phyloP scores from a whole-genome alignment of 2,329 filamentous ascomycete species.

The Hypoxylon sp. region DNA sequence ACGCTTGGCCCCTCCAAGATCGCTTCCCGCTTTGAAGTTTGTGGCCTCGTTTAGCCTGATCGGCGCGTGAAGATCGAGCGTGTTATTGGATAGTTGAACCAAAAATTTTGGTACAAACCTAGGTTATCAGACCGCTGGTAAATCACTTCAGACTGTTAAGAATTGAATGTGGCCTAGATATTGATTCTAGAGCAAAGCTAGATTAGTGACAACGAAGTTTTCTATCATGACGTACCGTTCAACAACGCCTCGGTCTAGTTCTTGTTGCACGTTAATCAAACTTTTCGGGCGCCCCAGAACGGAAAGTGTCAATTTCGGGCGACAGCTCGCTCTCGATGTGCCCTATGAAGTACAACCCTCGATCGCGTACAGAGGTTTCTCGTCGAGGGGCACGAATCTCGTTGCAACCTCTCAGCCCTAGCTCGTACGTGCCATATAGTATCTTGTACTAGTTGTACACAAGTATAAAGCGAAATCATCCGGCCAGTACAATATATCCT shows the following conservation, averaged over 20 bases:
- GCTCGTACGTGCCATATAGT: neutral
- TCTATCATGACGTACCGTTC: neutral
- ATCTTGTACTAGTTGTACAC: neutral
- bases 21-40: conserved; percentile 6
- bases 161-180: neutral
- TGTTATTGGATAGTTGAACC: neutral
- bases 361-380: neutral
- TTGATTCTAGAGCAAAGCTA: neutral
- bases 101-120: neutral
- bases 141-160: neutral
- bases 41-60: conserved; percentile 15
- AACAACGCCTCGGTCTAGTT: neutral
- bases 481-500: neutral
- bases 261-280: neutral
- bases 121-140: conserved; percentile 2
- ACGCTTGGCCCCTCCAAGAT: conserved; percentile 16
- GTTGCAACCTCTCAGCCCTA: neutral
- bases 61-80: conserved; percentile 2
- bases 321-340: conserved; percentile 5
- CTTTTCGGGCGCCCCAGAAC: neutral
- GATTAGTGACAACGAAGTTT: neutral
- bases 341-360: neutral
- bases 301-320: neutral
- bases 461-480: neutral
- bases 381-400: neutral